Evolutionary conservation across 2,329 filamentous ascomycete genomes (phyloP), one percentile per base, ranked within the genome.

Genomic region (Nannizzia gypsea): DNA sequence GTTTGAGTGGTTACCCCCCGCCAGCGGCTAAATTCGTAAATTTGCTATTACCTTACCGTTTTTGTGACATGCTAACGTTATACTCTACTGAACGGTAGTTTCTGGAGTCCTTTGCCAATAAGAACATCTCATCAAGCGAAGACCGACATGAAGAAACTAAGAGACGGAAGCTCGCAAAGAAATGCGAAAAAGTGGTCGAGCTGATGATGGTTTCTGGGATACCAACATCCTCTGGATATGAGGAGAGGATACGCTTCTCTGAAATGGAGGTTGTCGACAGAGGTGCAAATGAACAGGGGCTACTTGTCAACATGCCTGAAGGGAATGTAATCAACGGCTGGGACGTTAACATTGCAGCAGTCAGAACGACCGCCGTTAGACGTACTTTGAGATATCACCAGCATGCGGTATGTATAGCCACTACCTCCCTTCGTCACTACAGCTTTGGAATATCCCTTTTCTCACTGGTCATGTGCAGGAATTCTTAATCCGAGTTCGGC

Each of bases 141-240:
- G 93, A 99, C 71, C 84, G 93, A 3, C 77, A 97, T 31, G 93
- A 99, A 75, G 90, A 96, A 74, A 97, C 93, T 8, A 99, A 99
- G 78, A 83, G 93, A 61, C 82, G 86, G 65, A 99, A 99, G 74
- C 77, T 99, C 64, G 92, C 93, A 2, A 80, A 86, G 67, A 99
- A 99, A 80, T 90, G 89, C 55, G 87, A 93, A 72, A 99, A 99
- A 77, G 78, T 99, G 61, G 89, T 99, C 9, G 93, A 99, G 78
- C 80, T 99, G 63, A 99, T 99, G 93, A 96, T 99, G 90, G 93
- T 99, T 6, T 97, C 92, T 6, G 93, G 93, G 40, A 87, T 99
- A 61, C 89, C 89, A 36, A 99, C 93, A 0, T 90, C 93, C 3
- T 96, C 91, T 3, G 93, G 93, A 1, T 99, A 97, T 71, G 93